Evolutionary conservation across 1,284 basidiomycete genomes (phyloP).

Genomic region (Mrakiaceae sp.): DNA sequence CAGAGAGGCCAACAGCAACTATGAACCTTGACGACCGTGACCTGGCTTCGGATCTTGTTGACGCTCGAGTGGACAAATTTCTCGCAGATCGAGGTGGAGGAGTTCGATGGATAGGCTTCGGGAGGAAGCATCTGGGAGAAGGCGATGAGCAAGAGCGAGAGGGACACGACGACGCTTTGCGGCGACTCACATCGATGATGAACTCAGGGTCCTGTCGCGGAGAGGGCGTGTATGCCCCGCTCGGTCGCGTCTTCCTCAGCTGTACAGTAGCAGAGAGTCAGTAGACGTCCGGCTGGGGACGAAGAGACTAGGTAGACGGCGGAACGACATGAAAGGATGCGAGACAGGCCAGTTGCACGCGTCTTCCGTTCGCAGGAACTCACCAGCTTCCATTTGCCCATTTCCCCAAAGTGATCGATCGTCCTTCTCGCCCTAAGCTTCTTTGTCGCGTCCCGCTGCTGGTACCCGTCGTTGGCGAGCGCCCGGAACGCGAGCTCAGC

Average conservation of each 20-base stretch:
- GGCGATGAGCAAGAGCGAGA: constrained; percentile 14
- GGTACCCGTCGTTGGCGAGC: not conserved
- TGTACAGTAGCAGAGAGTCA: constrained; percentile 28
- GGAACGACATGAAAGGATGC: too few species aligned
- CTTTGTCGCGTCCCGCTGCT: constrained; percentile 46
- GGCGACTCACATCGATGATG: constrained; percentile 59
- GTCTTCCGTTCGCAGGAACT: constrained; percentile 26
- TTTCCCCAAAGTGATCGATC: constrained; percentile 82
- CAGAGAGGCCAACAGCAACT: not conserved
- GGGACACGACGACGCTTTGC: too few species aligned
- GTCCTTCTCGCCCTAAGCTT: constrained; percentile 86
- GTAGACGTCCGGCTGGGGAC: not conserved
- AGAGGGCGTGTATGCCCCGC: constrained; percentile 57
- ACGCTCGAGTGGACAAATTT: constrained; percentile 97
- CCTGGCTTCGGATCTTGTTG: constrained; percentile 95
- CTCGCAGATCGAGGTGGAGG: constrained; percentile 82
- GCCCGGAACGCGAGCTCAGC: constrained; percentile 11
- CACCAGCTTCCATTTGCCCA: constrained; percentile 73
- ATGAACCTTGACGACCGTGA: constrained; percentile 82
- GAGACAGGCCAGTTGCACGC: too few species aligned
- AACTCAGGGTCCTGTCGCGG: constrained; percentile 70
- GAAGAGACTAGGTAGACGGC: too few species aligned
- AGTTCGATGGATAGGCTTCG: constrained; percentile 75
- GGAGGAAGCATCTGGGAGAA: constrained; percentile 69
- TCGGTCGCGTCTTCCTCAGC: constrained; percentile 63